Conservation (phyloP, 805 yeast species). For the Candida parachauliodes region DNA sequence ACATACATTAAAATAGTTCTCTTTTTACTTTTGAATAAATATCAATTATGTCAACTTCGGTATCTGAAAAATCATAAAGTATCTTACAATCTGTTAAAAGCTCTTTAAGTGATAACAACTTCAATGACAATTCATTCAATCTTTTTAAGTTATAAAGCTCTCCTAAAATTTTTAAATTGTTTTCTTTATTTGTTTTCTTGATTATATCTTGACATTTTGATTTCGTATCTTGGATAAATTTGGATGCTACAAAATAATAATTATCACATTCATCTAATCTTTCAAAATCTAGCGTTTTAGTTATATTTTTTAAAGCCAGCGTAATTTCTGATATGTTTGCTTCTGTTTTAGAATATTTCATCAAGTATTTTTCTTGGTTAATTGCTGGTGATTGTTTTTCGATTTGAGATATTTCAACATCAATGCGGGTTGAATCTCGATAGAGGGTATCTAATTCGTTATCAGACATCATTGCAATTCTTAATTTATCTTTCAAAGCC, state of each 20-base stretch:
- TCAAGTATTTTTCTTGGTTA: not conserved
- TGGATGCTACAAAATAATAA: not conserved
- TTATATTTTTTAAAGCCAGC: slow-evolving; percentile 1
- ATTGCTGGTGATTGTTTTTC: not conserved
- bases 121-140: slow-evolving; percentile 8
- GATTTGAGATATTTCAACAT: slow-evolving; percentile 1
- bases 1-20: slow-evolving; percentile 3
- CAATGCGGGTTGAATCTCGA: slow-evolving; percentile 7
- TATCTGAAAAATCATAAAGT: slow-evolving; percentile 5
- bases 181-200: not conserved
- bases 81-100: slow-evolving; percentile 8
- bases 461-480: slow-evolving; percentile 4
- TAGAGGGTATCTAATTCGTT: slow-evolving; percentile 2
- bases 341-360: slow-evolving; percentile 6
- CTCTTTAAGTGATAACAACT: slow-evolving; percentile 4
- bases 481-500: slow-evolving; percentile 9
- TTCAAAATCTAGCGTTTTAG: slow-evolving; percentile 2
- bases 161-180: not conserved
- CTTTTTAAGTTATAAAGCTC: slow-evolving; percentile 6
- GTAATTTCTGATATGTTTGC: slow-evolving; percentile 4
- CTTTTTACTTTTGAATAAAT: slow-evolving; percentile 6
- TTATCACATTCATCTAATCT: slow-evolving; percentile 5
- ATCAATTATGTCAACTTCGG: slow-evolving; percentile 6
- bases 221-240: slow-evolving; percentile 3
- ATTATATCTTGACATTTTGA: slow-evolving; percentile 1